Base-by-base conservation (phyloP, 2,329 filamentous ascomycete species). In the Fusarium sp. region DNA sequence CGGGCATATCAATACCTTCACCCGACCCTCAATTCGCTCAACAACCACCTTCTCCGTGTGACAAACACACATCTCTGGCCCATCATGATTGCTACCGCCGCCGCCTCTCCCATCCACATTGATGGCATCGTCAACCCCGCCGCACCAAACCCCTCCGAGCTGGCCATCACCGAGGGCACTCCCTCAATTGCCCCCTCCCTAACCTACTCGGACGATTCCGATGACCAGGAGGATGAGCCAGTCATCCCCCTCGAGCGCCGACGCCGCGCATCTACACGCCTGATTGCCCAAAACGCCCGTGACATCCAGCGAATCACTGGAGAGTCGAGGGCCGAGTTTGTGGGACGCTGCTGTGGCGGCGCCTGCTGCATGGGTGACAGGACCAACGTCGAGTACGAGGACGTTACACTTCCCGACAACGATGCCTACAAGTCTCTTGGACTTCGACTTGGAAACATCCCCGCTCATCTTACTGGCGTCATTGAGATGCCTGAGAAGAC, bases 381-480 rank as follows among this genome's bases (percentile, higher is more conserved):
- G 60, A 81, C 85, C 3, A 84, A 84, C 35, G 70, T 89, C 54
- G 83, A 88, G 45, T 90, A 87, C 67, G 89, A 91, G 77, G 80
- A 79, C 8, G 81, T 92, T 22, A 78, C 85, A 18, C 79, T 90
- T 3, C 95, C 96, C 1, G 91, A 96, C 81, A 98, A 97, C 78
- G 89, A 92, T 69, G 96, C 96, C 18, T 99, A 93, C 85, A 89
- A 90, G 65, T 94, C 92, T 69, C 88, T 99, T 58, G 87, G 91
- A 62, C 88, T 98, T 76, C 93, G 92, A 77, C 88, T 98, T 69
- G 91, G 91, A 66, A 88, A 91, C 35, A 90, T 98, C 62, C 93
- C 92, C 7, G 94, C 91, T 59, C 86, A 89, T 20, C 86, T 98
- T 70, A 94, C 92, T 45, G 92, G 91, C 76, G 84, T 95, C 27